These are phyloP conservation scores for Fraxinus sp. DNA, from an alignment of 305 asterid genomes.

Conservation along the genomic window DNA sequence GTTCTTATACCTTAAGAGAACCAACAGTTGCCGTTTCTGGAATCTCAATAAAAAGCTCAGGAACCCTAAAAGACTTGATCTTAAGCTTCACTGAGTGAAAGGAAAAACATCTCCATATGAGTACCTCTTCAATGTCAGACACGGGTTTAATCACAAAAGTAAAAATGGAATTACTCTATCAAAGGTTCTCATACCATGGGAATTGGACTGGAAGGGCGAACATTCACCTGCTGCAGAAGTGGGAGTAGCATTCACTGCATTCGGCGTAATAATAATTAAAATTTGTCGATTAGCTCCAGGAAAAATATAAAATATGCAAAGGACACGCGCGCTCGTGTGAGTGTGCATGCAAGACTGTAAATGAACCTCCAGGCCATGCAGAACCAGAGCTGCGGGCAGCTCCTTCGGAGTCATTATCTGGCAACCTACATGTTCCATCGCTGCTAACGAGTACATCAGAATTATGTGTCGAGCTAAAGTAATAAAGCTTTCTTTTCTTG, in stretches of 20 bases:
- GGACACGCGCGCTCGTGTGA: not conserved
- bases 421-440: slow-evolving; percentile 40
- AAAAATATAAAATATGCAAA: not conserved
- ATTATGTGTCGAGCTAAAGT: slow-evolving; percentile 45
- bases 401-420: slow-evolving; percentile 42
- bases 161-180: not conserved
- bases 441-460: slow-evolving; percentile 50
- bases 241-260: slow-evolving; percentile 45
- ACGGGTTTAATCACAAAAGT: not conserved
- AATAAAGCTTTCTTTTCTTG: slow-evolving; percentile 81
- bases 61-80: slow-evolving; percentile 89
- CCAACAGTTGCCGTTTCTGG: slow-evolving; percentile 92
- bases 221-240: slow-evolving; percentile 46
- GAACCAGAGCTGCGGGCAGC: slow-evolving; percentile 41
- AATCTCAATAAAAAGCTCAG: slow-evolving; percentile 78
- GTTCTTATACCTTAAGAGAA: slow-evolving; percentile 68
- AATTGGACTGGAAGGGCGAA: slow-evolving; percentile 46
- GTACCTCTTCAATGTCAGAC: slow-evolving; percentile 11
- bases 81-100: slow-evolving; percentile 72
- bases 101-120: slow-evolving; percentile 29
- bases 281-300: slow-evolving; percentile 5
- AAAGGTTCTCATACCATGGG: slow-evolving; percentile 52
- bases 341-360: slow-evolving; percentile 17
- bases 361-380: slow-evolving; percentile 49
- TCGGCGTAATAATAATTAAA: slow-evolving; percentile 23